These are phyloP conservation scores for Neobulgaria alba DNA, from an alignment of 2,329 filamentous ascomycete species.

Conservation along the genomic window DNA sequence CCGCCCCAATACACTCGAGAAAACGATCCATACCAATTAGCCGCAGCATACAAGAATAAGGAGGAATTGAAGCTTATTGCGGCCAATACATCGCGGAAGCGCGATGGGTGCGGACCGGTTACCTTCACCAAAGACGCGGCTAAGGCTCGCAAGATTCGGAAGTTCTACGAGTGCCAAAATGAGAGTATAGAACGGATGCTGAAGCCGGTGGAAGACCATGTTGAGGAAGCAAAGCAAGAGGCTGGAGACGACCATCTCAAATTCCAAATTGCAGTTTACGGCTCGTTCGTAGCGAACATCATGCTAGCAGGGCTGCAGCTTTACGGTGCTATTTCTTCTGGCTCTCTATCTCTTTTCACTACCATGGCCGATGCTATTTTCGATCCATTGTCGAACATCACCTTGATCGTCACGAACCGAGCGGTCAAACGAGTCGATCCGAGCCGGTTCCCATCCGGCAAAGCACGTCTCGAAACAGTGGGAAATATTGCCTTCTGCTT, in stretches of 20 bases:
- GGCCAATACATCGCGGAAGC: constrained; percentile 73
- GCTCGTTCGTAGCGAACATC: constrained; percentile 72
- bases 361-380: constrained; percentile 96
- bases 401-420: constrained; percentile 76
- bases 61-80: constrained; percentile 69
- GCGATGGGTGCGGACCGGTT: constrained; percentile 39
- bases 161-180: constrained; percentile 87
- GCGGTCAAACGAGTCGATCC: constrained; percentile 83
- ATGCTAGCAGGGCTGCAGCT: constrained; percentile 72
- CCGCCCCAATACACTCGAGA: constrained; percentile 32
- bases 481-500: constrained; percentile 97
- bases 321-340: constrained; percentile 78
- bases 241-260: constrained; percentile 74
- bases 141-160: constrained; percentile 45
- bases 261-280: constrained; percentile 57
- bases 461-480: constrained; percentile 87
- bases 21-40: constrained; percentile 76
- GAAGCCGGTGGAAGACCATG: constrained; percentile 88
- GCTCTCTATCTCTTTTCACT: constrained; percentile 91
- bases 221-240: constrained; percentile 66
- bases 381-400: constrained; percentile 83
- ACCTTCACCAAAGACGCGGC: constrained; percentile 30
- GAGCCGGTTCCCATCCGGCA: constrained; percentile 80
- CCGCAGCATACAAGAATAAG: constrained; percentile 66
- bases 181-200: constrained; percentile 86